A percentile compares a stretch with the other conserved stretches of the same genome.
These are phyloP conservation scores for Cucurbita maxima DNA, from an alignment of 306 rosid species.

Conservation along the genomic window DNA sequence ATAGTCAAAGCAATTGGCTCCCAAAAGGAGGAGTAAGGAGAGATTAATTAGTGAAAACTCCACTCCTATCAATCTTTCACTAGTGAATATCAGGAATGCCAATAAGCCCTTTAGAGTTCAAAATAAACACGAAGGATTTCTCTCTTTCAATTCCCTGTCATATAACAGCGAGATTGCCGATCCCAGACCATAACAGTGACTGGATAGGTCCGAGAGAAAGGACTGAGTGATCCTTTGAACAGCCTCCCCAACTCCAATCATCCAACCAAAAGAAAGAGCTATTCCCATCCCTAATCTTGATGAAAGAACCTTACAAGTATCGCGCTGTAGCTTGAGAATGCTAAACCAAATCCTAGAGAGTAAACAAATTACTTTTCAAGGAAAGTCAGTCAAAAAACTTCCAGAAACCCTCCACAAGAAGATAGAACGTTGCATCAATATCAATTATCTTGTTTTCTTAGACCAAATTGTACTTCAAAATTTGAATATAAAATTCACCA, in stretches of 20 bases:
- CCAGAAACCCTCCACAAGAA: not conserved
- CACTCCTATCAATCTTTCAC: not conserved
- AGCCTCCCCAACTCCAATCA: not conserved
- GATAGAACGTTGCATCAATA: not conserved
- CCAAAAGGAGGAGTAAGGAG: not conserved
- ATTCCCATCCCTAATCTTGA: not conserved
- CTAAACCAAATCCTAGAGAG: not conserved
- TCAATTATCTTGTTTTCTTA: not conserved
- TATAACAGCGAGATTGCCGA: not conserved
- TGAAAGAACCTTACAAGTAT: not conserved
- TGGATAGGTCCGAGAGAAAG: not conserved
- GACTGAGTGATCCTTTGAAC: not conserved
- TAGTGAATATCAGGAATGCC: not conserved
- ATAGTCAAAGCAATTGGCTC: not conserved
- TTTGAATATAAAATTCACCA: not conserved
- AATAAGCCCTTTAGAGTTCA: not conserved
- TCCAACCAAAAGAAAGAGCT: not conserved
- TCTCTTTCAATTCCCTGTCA: not conserved
- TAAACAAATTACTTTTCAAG: not conserved
- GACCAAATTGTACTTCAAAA: not conserved
- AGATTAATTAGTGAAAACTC: not conserved
- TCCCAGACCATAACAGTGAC: not conserved
- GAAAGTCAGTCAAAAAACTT: not conserved
- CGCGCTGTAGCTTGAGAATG: not conserved
- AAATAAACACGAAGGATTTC: not conserved